Percentiles rank a stretch among this genome's conserved stretches.
These are phyloP conservation scores for Alternaria sp. DNA, from an alignment of 2,329 filamentous ascomycete species.

Conservation along the genomic window DNA sequence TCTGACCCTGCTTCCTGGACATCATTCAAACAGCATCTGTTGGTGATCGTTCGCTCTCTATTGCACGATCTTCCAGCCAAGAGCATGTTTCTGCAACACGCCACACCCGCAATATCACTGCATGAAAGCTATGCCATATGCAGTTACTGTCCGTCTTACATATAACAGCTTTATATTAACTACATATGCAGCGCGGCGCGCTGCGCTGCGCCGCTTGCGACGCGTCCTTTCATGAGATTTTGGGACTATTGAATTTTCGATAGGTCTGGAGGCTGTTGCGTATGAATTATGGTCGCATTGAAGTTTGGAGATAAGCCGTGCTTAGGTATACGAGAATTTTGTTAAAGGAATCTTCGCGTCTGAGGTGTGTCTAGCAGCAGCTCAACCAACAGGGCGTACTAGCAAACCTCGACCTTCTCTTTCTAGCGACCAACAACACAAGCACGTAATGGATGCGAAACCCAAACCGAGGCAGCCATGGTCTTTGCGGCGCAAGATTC, in stretches of 20 bases:
- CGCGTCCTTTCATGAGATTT: neutral
- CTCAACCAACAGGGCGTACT: neutral
- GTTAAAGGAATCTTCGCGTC: neutral
- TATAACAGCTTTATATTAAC: constrained; percentile 16
- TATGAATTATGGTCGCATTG: neutral
- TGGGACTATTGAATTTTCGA: neutral
- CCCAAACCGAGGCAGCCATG: constrained; percentile 17
- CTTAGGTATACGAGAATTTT: neutral
- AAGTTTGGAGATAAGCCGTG: neutral
- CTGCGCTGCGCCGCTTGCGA: constrained; percentile 12
- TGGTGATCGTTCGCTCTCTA: no score
- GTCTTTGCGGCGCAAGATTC: constrained; percentile 36
- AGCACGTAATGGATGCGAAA: constrained; percentile 20
- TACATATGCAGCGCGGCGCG: constrained; percentile 8
- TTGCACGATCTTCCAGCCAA: neutral
- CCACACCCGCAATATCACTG: constrained; percentile 19
- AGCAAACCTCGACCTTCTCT: neutral
- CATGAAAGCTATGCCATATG: constrained; percentile 7
- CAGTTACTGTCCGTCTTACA: neutral
- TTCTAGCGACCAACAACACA: neutral
- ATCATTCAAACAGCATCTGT: neutral
- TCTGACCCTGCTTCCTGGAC: no score
- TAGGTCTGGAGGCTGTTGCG: neutral
- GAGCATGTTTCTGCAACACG: constrained; percentile 4
- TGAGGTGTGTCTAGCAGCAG: neutral